Percentiles rank a stretch among this genome's conserved stretches.
Evolutionary conservation across 2,329 filamentous ascomycete species (phyloP).

Genomic region (Colletotrichum shisoi): DNA sequence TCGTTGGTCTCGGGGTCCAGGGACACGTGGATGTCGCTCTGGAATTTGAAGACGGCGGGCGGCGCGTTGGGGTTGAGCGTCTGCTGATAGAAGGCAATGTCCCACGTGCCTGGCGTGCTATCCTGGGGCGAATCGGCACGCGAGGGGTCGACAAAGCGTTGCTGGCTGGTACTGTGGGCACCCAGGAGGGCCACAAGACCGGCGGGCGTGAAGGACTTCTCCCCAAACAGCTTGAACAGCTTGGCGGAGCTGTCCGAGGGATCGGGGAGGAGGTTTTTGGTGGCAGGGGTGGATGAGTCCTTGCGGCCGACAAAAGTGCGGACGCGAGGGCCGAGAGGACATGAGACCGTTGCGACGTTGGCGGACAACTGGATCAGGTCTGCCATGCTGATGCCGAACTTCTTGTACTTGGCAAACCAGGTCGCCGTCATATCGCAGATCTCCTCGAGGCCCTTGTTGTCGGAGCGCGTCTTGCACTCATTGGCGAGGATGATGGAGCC

Average conservation of each 20-base stretch:
- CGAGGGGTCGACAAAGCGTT: constrained; percentile 54
- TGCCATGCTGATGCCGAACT: constrained; percentile 56
- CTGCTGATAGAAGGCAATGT: constrained; percentile 59
- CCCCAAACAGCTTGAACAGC: constrained; percentile 58
- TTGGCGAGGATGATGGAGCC: constrained; percentile 54
- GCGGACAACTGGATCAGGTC: constrained; percentile 64
- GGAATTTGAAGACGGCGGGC: constrained; percentile 53
- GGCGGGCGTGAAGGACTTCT: constrained; percentile 61
- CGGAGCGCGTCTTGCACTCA: constrained; percentile 50
- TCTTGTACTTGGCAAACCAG: constrained; percentile 55
- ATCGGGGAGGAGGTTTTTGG: constrained; percentile 55
- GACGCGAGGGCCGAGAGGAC: constrained; percentile 57
- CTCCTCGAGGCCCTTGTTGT: constrained; percentile 58
- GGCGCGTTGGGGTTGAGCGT: constrained; percentile 48
- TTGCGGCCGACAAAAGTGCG: constrained; percentile 61
- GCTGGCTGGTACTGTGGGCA: constrained; percentile 61
- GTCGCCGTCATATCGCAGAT: constrained; percentile 52
- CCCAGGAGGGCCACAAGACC: constrained; percentile 63
- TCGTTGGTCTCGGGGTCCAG: constrained; percentile 48
- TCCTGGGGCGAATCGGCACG: constrained; percentile 59
- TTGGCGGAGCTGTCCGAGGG: constrained; percentile 55
- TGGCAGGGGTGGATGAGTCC: constrained; percentile 53
- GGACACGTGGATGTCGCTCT: constrained; percentile 53
- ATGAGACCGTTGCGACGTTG: constrained; percentile 59
- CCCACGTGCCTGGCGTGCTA: constrained; percentile 62